phyloP scores from a whole-genome alignment of 1,139 yeast genomes.

The Yamadazyma buinensis region DNA sequence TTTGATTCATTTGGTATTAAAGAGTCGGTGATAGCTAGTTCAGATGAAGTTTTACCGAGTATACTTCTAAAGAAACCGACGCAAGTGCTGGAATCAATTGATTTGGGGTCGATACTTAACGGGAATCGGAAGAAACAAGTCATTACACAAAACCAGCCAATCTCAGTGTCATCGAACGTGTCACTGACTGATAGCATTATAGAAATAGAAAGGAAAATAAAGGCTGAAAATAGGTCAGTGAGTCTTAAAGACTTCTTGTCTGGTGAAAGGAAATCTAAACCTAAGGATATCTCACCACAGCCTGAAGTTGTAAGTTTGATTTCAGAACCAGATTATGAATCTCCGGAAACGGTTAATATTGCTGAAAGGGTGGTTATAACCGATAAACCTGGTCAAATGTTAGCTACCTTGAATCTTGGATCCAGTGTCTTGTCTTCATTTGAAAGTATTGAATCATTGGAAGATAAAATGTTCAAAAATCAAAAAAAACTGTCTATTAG shows the following conservation, averaged over 20 bases:
- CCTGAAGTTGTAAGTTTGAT: constrained; percentile 1
- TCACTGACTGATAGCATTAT: not conserved
- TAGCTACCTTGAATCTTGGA: not conserved
- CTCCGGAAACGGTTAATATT: not conserved
- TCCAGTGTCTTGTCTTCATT: not conserved
- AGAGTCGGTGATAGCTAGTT: not conserved
- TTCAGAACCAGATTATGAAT: constrained; percentile 3
- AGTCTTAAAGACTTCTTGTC: constrained; percentile 30
- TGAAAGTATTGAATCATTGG: constrained; percentile 9
- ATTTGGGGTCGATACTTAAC: constrained; percentile 3
- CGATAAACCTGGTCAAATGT: not conserved
- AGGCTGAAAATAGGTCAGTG: constrained; percentile 18
- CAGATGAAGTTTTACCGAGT: constrained; percentile 3
- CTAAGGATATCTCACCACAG: constrained; percentile 1
- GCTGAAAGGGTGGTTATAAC: not conserved
- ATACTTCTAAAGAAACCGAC: not conserved
- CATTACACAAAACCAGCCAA: too few relatives aligned
- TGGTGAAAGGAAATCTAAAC: constrained; percentile 1
- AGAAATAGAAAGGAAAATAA: constrained; percentile 34
- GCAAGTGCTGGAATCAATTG: not conserved
- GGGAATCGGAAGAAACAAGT: constrained; percentile 2
- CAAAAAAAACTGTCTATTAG: constrained; percentile 23
- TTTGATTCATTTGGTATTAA: not conserved
- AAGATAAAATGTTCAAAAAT: constrained; percentile 17
- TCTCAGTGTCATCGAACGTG: too few relatives aligned